Base-by-base conservation (phyloP, 495 filamentous ascomycete genomes). In the Neurospora sp. region DNA sequence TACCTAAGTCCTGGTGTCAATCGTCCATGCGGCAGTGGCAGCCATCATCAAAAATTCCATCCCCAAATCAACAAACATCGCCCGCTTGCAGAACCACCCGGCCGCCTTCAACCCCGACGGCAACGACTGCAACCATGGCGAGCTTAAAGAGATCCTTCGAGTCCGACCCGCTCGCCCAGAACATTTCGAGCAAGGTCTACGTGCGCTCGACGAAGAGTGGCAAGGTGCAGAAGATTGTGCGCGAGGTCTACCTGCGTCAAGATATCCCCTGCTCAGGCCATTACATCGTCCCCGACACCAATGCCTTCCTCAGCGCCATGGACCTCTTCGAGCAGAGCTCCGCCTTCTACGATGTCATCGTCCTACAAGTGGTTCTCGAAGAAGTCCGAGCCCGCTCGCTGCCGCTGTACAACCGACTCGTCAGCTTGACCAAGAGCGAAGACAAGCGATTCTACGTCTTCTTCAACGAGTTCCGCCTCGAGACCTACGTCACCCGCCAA, bases 241-340 rank as follows among this genome's bases (percentile, higher is more conserved):
- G 94, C 68, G 96, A 99, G 85, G 84, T 98, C 70, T 98, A 99
- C 83, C 87, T 99, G 39, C 89, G 96, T 77, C 90, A 93, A 84
- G 96, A 99, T 80, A 98, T 98, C 76, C 96, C 96, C 40, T 99
- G 96, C 83, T 99, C 96, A 78, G 96, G 96, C 69, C 96, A 98
- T 79, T 99, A 99, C 79, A 87, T 99, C 20, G 87, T 98, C 14
- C 96, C 96, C 18, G 96, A 99, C 81, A 98, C 96, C 65, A 99
- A 99, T 86, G 94, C 92, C 73, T 90, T 99, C 53, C 88, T 99
- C 53, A 96, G 92, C 81, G 95, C 92, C 74, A 97, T 98, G 92
- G 96, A 99, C 79, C 83, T 97, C 35, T 96, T 98, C 76, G 96
- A 99, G 82, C 92, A 96, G 74, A 91, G 90, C 41, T 90, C 91